Base-by-base conservation (phyloP, 2,329 filamentous ascomycete species). In the Colletotrichum scovillei region DNA sequence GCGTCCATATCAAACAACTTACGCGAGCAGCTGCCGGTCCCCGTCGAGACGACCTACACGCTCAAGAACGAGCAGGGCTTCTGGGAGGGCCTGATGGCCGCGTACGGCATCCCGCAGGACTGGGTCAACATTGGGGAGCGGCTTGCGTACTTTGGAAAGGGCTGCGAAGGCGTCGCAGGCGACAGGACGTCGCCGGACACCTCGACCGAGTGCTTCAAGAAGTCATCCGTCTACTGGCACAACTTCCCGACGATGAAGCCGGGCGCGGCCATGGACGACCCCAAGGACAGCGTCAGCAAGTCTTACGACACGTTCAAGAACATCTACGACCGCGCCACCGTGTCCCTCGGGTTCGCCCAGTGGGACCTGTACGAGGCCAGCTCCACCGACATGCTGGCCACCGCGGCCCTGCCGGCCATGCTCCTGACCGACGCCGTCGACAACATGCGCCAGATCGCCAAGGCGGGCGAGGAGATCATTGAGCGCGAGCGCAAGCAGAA, bases 391-490 rank as follows among this genome's bases (percentile, higher is more conserved):
- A 46, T 67, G 26, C 19, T 52, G 22, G 38, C 30, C 53, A 42
- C 55, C 28, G 28, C 24, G 35, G 52, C 65, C 28, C 35, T 67
- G 53, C 65, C 65, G 55, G 30, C 65, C 32, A 16, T 67, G 26
- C 30, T 67, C 28, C 30, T 67, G 55, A 28, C 35, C 26, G 32
- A 46, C 22, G 55, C 65, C 35, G 42, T 67, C 30, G 14, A 52
- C 22, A 59, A 52, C 53, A 67, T 67, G 38, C 24, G 53, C 30
- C 22, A 46, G n/a, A 42, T 67, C 16, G 53, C 38, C 35, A 35
- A 67, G 22, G 53, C 42, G 53, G 65, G 28, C 55, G 53, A 67
- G 42, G 28, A 67, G 32, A 60, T 67, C 32, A 46, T 67, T 42
- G 38, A 67, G 42, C 28, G n/a, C 19, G 38, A 67, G 35, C 32